phyloP scores from a whole-genome alignment of 495 filamentous ascomycete genomes.

The Lepidopterella palustris region DNA sequence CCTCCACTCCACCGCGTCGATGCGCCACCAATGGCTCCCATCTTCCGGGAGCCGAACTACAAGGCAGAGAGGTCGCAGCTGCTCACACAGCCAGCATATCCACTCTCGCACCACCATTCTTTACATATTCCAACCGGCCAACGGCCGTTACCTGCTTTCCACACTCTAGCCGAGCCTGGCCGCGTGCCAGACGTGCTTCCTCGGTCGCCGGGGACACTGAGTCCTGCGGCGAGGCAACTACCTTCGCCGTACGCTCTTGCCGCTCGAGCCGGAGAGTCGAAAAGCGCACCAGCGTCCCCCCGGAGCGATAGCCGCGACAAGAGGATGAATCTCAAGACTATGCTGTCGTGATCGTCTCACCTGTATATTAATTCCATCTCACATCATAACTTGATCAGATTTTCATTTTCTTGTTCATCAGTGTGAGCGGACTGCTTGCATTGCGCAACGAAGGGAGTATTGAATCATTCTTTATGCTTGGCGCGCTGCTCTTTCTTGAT shows the following conservation, averaged over 20 bases:
- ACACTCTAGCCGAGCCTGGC: constrained; percentile 17
- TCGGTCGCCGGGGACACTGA: background rate
- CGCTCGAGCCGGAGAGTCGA: constrained; percentile 8
- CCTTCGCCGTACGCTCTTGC: constrained; percentile 18
- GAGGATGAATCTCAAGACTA: constrained; percentile 19
- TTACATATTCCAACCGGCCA: constrained; percentile 10
- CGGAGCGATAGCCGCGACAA: constrained; percentile 9
- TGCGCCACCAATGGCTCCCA: background rate
- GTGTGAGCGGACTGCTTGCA: too few relatives aligned
- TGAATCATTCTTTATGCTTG: too few relatives aligned
- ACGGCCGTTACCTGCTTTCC: constrained; percentile 15
- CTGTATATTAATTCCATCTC: background rate
- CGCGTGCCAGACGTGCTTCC: constrained; percentile 6
- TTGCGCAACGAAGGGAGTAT: too few relatives aligned
- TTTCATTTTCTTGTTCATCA: too few relatives aligned
- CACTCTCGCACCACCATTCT: constrained; percentile 16
- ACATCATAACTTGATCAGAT: too few relatives aligned
- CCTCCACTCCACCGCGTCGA: constrained; percentile 20
- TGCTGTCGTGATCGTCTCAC: constrained; percentile 2
- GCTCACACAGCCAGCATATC: constrained; percentile 20
- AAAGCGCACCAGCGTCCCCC: constrained; percentile 21
- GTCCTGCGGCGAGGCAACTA: constrained; percentile 20
- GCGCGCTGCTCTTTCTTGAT: too few relatives aligned
- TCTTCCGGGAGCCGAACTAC: constrained; percentile 17
- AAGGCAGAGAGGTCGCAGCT: constrained; percentile 16